Percentiles rank a stretch among this genome's conserved stretches.
Conservation (phyloP, 768 basidiomycete species). For the Phlebiopsis gigantea region DNA sequence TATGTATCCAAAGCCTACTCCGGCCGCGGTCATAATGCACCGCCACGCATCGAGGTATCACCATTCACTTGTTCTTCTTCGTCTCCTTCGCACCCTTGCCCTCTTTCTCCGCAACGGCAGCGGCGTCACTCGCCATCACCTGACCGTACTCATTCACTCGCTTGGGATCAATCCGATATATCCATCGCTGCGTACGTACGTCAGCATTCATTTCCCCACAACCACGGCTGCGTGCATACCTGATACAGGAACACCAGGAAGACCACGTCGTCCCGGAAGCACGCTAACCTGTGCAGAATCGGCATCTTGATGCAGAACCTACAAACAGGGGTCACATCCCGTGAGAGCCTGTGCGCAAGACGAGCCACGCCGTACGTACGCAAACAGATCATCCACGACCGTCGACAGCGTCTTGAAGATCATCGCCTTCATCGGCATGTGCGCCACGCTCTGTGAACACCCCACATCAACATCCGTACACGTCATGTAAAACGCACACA, state of each 20-base stretch:
- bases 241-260: slow-evolving; percentile 93
- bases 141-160: slow-evolving; percentile 97
- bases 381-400: slow-evolving; percentile 89
- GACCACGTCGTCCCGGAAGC: slow-evolving; percentile 87
- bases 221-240: slow-evolving; percentile 39
- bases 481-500: slow-evolving; percentile 1
- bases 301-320: slow-evolving; percentile 98
- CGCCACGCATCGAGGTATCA: slow-evolving; percentile 6
- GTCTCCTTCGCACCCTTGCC: slow-evolving; percentile 24
- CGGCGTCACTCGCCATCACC: slow-evolving; percentile 51
- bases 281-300: slow-evolving; percentile 83
- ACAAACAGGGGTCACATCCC: slow-evolving; percentile 8
- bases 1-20: too few relatives aligned
- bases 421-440: slow-evolving; percentile 99
- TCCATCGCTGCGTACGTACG: slow-evolving; percentile 67
- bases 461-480: slow-evolving; percentile 1
- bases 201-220: slow-evolving; percentile 14
- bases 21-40: slow-evolving; percentile 10
- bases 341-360: neutral
- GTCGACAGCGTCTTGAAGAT: slow-evolving; percentile 90
- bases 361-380: slow-evolving; percentile 42
- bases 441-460: slow-evolving; percentile 73
- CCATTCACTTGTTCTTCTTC: slow-evolving; percentile 31
- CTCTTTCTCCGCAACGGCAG: slow-evolving; percentile 30
- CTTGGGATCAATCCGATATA: slow-evolving; percentile 92